Base-by-base conservation (phyloP, 345 rosid species). In the Erysimum cheiranthoides region DNA sequence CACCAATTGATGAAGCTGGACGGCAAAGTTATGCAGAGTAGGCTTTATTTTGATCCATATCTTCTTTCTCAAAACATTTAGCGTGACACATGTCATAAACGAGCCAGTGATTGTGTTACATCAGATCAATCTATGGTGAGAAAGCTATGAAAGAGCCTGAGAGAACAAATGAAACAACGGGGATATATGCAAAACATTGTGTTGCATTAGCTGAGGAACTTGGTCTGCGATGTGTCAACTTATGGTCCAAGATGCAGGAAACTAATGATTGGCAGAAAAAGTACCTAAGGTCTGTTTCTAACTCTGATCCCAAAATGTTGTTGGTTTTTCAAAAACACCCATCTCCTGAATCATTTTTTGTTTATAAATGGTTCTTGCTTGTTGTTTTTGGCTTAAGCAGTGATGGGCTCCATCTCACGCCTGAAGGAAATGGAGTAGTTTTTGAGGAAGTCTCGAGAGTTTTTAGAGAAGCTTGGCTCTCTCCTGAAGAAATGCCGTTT, bases 241-340 rank as follows among this genome's bases (percentile, higher is more conserved):
- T 94, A 40, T 94, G 98, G 98, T 88, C 91, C 71, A 90, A 82
- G 85, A 92, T 92, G 97, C 92, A 90, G 82, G 89, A 90, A 66
- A 85, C 85, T 42, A 82, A 79, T 62, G 89, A 86, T 42, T 94
- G 97, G 97, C 92, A 86, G 92, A 89, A 84, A 70, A 83, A 82
- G 25, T 86, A 81, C 75, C 62, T 94, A 65, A 94, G 97, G 97
- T 92, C 71, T 69, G 86, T 84, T 1, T 75, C 61, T 67, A 34
- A 40, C 10, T 45, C 31, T 47, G 43, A 16, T 28, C 62, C 40
- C 18, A 61, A 61, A 49, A 61, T 32, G 51, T 39, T 30, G 46
- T 39, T 61, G 40, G 30, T 32, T 69, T 38, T 68, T 13, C 56
- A 5, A 6, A 69, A 51, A 69, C 13, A 3, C 47, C 32, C 42